Conservation (phyloP, 352 stramenopile genomes). For the Phytophthora citricola region DNA sequence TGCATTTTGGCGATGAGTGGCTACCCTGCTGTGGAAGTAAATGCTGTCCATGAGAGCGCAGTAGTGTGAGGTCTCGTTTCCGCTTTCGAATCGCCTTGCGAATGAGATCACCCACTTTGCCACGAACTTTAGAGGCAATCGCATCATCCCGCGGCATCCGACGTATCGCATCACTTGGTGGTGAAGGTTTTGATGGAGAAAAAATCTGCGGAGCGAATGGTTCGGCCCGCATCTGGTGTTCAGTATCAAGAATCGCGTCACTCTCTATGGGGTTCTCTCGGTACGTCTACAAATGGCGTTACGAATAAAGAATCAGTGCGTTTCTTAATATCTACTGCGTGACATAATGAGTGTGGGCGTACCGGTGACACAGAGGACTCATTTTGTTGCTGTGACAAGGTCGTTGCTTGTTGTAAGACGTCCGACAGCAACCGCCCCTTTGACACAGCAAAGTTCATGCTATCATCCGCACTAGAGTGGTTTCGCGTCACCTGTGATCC, state of each 20-base stretch:
- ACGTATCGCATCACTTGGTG: neutral
- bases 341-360: neutral
- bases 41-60: conserved; percentile 60
- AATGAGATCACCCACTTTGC: conserved; percentile 61
- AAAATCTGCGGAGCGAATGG: conserved; percentile 61
- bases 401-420: conserved; percentile 65
- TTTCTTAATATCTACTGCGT: too few species aligned
- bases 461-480: conserved; percentile 19
- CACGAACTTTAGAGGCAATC: conserved; percentile 56
- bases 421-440: conserved; percentile 56
- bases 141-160: conserved; percentile 35
- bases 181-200: conserved; percentile 51
- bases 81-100: conserved; percentile 58
- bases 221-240: conserved; percentile 64
- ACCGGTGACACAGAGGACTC: conserved; percentile 26
- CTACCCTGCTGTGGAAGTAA: conserved; percentile 47
- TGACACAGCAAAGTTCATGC: neutral
- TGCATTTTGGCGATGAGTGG: conserved; percentile 4
- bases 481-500: conserved; percentile 8
- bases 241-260: conserved; percentile 68
- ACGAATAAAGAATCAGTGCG: too few species aligned
- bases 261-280: conserved; percentile 19
- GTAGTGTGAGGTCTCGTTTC: conserved; percentile 65
- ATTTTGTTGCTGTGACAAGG: conserved; percentile 56
- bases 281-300: neutral